Evolutionary conservation across 2,329 filamentous ascomycete species (phyloP), one percentile per base, ranked within the genome.

Genomic region (Calonectria honghensis): DNA sequence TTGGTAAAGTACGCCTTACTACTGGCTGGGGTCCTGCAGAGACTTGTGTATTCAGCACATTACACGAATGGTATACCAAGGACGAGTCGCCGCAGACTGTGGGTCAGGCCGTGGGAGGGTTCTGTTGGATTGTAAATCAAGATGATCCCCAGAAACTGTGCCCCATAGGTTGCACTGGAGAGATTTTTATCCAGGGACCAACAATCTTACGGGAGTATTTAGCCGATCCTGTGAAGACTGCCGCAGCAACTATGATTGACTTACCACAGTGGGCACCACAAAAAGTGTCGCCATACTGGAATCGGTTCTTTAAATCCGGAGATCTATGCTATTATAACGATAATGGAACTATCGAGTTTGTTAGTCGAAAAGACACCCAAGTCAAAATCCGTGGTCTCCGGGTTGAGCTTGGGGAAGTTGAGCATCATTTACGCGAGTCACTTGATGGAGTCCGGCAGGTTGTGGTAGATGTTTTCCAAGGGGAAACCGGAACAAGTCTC

Each of bases 101-200:
- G 6, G 57, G 57, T 41, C 57, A 37, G 3, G 57, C 57, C 2
- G 57, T 61, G 13, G 57, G 57, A 29, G 57, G 57, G 2, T 61
- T 61, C n/a, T 61, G 57, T 11, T 61, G 57, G 57, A 61, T 61
- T 20, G 57, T 61, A 7, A 37, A 61, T 20, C n/a, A 61, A 29
- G 35, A 39, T 6, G 57, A 61, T 29, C 57, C 57, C 16, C 32
- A 20, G 32, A 61, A 61, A 7, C n/a, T 61, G 18, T 61, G 57
- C 24, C 57, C 83, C 0, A 54, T 80, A 29, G 79, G 81, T 1
- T 48, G 54, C 0, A 39, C 79, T 4, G 83, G 82, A 3, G 83
- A 84, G 41, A 69, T 84, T 0, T 67, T 82, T 0, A 35, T 84
- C 3, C 81, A 61, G 20, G 57, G 57, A 27, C 57, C 57, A 29